Base-by-base conservation (phyloP, 305 asterid genomes). In the Plantago lanceolata region DNA sequence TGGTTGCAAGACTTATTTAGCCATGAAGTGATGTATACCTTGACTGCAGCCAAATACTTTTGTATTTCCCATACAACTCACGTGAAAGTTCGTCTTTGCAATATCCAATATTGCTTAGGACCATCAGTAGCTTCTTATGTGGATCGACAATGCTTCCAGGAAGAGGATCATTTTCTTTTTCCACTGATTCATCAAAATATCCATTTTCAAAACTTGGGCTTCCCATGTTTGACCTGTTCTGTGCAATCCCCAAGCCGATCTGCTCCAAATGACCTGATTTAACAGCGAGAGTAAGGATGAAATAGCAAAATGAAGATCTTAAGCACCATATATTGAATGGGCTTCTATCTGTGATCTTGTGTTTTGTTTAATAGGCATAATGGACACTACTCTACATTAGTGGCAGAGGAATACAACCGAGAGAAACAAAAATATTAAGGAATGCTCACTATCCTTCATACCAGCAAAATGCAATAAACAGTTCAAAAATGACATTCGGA, bases 71-170 rank as follows among this genome's bases (percentile, higher is more conserved):
- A 71, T 82, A 81, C 71, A 90, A 72, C 48, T 90, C 97, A 75
- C 67, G 78, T 67, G 96, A 80, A 75, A 93, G 95, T 67, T 90
- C 99, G 59, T 93, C 99, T 78, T 86, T 90, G 84, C 97, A 93
- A 73, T 83, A 93, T 73, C 97, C 99, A 68, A 93, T 87, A 78
- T 93, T 93, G 73, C 99, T 93, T 72, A 90, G 82, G 76, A 90
- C 97, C 96, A 93, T 87, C 64, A 93, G 86, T 73, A 90, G 81
- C 85, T 84, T 86, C 70, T 83, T 91, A 75, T 87, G 94, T 15
- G 92, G 89, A 75, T 86, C 96, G 67, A 63, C 68, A 64, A 84
- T 76, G 79, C 95, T 84, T 72, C 94, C 99, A 71, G 95, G 95
- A 65, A 78, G 90, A 64, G 87, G 97, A 72, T 86, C 92, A 60